A percentile compares a stretch with the other conserved stretches of the same genome.
phyloP scores from a whole-genome alignment of 371 early-diverging fungal species.

The Rhizopus arrhizus region DNA sequence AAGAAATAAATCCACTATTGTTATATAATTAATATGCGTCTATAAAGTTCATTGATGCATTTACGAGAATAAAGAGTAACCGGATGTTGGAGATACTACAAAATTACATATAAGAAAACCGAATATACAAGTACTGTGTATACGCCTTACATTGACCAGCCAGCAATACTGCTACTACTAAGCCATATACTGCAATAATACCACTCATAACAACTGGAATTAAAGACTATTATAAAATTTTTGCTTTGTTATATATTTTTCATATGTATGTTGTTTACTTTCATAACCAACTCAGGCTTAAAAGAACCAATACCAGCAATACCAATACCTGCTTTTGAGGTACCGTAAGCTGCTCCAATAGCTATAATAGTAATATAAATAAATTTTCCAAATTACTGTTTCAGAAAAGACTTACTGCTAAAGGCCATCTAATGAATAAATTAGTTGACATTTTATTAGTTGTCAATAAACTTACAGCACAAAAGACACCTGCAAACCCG shows the following conservation, averaged over 20 bases:
- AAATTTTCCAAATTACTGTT: neutral
- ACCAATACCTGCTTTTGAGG: constrained; percentile 90
- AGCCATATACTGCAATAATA: constrained; percentile 91
- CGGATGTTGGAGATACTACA: constrained; percentile 57
- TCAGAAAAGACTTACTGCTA: constrained; percentile 34
- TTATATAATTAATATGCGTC: too few species aligned
- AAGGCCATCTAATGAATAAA: constrained; percentile 41
- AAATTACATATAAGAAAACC: too few species aligned
- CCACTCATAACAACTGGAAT: constrained; percentile 94
- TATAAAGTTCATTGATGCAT: too few species aligned
- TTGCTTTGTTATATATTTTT: neutral
- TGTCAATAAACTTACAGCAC: constrained; percentile 34
- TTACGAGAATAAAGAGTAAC: constrained; percentile 51
- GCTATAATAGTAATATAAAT: constrained; percentile 46
- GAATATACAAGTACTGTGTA: neutral
- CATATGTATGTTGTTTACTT: constrained; percentile 38
- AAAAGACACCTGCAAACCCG: constrained; percentile 55
- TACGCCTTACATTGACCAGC: constrained; percentile 67
- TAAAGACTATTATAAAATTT: constrained; percentile 47
- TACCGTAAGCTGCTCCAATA: constrained; percentile 92
- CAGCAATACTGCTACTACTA: constrained; percentile 85
- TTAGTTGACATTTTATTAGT: neutral
- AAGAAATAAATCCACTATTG: constrained; percentile 75
- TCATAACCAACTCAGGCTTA: constrained; percentile 88
- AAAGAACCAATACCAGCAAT: constrained; percentile 87